phyloP scores from a whole-genome alignment of 768 basidiomycete genomes.

The Collybia nuda region DNA sequence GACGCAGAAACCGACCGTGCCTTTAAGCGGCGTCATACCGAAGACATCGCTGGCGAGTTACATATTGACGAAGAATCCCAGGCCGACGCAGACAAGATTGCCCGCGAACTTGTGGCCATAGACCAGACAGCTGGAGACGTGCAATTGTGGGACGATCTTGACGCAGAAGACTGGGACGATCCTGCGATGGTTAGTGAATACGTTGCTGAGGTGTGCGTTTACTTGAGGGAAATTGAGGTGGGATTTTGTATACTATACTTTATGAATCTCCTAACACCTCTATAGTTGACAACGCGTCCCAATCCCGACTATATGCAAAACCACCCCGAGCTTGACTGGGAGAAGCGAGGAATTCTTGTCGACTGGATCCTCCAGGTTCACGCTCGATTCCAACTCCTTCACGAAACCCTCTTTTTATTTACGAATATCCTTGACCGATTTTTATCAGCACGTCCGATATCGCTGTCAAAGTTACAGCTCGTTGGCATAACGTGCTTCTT shows the following conservation, averaged over 20 bases:
- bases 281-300: conserved; percentile 72
- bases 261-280: conserved; percentile 2
- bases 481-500: conserved; percentile 89
- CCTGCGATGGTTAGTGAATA: conserved; percentile 93
- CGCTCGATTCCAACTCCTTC: conserved; percentile 77
- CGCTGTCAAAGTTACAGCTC: conserved; percentile 84
- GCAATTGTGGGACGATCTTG: conserved; percentile 79
- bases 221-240: conserved; percentile 85
- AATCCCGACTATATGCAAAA: conserved; percentile 81
- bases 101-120: conserved; percentile 31
- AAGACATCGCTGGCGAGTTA: conserved; percentile 26
- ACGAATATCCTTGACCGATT: conserved; percentile 84
- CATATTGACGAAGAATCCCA: conserved; percentile 35
- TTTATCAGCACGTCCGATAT: conserved; percentile 69
- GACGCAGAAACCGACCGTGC: conserved; percentile 48
- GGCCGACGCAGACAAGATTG: conserved; percentile 35
- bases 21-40: conserved; percentile 66
- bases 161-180: conserved; percentile 85
- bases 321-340: conserved; percentile 85
- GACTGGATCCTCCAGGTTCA: conserved; percentile 97
- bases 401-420: conserved; percentile 90
- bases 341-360: conserved; percentile 83
- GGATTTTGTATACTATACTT: not conserved
- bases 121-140: conserved; percentile 36
- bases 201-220: conserved; percentile 83